Evolutionary conservation across 768 basidiomycete species (phyloP).

Genomic region (Coprinopsis strossmayeri): DNA sequence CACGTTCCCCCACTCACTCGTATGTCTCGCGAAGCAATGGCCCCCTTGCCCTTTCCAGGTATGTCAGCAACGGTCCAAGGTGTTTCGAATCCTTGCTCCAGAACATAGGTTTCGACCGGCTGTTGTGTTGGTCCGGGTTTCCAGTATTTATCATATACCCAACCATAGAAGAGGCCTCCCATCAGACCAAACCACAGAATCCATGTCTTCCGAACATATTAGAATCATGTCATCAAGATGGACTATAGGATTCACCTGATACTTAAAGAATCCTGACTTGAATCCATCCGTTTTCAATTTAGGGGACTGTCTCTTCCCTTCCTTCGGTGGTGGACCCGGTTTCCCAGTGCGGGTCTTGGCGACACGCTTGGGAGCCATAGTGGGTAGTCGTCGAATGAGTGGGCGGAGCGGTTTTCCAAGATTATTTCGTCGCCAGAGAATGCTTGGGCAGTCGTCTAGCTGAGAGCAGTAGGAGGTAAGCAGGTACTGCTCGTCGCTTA

Average conservation of each 20-base stretch:
- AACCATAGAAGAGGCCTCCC: not conserved
- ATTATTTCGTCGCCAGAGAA: too few species aligned
- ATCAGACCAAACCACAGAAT: not conserved
- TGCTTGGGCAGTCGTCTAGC: too few species aligned
- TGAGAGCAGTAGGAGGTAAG: too few species aligned
- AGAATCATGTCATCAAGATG: not conserved
- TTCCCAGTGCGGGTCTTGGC: not conserved
- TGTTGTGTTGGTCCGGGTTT: not conserved
- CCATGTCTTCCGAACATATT: not conserved
- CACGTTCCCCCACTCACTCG: conserved; percentile 24
- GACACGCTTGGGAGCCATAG: not conserved
- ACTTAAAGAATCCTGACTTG: not conserved
- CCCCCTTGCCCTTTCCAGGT: conserved; percentile 50
- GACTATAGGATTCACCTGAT: not conserved
- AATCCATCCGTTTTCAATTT: not conserved
- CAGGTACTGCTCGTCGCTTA: too few species aligned
- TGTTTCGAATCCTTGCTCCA: not conserved
- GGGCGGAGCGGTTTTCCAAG: too few species aligned
- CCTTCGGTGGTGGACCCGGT: not conserved
- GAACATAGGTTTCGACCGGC: not conserved
- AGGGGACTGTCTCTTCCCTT: not conserved
- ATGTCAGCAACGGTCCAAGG: conserved; percentile 35
- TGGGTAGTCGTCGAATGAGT: too few species aligned
- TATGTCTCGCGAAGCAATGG: conserved; percentile 46
- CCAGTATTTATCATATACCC: not conserved